Conservation (phyloP, 257 asterid genomes). For the Nicotiana benthamiana region DNA sequence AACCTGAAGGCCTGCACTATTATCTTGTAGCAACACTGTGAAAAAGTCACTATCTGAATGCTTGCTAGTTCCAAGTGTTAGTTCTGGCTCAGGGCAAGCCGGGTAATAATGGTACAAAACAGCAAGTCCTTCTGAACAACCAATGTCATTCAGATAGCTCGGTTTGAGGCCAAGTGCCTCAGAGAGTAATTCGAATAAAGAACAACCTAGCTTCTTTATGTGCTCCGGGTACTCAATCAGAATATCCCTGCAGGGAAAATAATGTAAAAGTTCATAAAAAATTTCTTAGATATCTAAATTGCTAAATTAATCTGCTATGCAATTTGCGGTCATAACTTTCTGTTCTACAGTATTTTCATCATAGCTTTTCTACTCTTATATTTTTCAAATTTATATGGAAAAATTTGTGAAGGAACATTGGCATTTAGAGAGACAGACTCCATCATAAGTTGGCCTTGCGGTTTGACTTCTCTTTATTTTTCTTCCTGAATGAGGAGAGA, state of each 20-base stretch:
- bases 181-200: slow-evolving; percentile 9
- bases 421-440: too few species aligned
- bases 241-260: not conserved
- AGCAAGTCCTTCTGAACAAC: slow-evolving; percentile 12
- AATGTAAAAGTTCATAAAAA: not conserved
- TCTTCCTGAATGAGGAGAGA: too few species aligned
- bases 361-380: too few species aligned
- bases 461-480: too few species aligned
- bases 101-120: slow-evolving; percentile 12
- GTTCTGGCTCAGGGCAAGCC: slow-evolving; percentile 16
- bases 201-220: not conserved
- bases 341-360: too few species aligned
- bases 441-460: too few species aligned
- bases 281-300: not conserved
- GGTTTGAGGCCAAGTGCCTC: slow-evolving; percentile 11
- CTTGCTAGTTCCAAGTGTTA: slow-evolving; percentile 8
- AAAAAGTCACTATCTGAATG: slow-evolving; percentile 16
- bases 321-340: too few species aligned
- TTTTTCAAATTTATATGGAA: too few species aligned
- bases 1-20: slow-evolving; percentile 20
- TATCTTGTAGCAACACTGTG: slow-evolving; percentile 15
- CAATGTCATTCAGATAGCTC: slow-evolving; percentile 3
- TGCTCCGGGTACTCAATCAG: not conserved
- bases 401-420: too few species aligned
- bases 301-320: not conserved